phyloP scores from a whole-genome alignment of 371 early-diverging fungal species.

The Rhizomucor pusillus region DNA sequence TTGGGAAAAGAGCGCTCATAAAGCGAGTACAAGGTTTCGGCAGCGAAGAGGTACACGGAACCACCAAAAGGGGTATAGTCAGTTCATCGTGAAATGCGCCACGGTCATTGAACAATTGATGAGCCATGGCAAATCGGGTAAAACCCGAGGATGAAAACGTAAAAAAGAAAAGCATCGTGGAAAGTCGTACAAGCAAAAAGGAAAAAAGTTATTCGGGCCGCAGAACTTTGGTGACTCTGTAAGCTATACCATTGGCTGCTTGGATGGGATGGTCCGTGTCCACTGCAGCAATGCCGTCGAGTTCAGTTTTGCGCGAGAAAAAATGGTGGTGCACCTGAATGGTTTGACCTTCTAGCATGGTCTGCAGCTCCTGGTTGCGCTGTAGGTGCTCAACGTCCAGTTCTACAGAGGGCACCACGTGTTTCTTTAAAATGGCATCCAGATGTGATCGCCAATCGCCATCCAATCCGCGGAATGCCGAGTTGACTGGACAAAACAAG shows the following conservation, averaged over 20 bases:
- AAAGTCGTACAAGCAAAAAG: conserved; percentile 7
- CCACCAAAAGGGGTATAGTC: no score
- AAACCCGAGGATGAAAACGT: conserved; percentile 1
- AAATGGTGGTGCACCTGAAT: conserved; percentile 32
- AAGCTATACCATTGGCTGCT: conserved; percentile 45
- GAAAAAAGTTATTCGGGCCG: conserved; percentile 11
- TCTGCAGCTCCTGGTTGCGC: conserved; percentile 17
- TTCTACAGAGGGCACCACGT: conserved; percentile 32
- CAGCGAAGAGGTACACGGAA: no score
- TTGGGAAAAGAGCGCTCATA: no score
- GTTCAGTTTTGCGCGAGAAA: conserved; percentile 15
- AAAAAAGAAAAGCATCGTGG: background rate
- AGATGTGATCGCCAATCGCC: conserved; percentile 13
- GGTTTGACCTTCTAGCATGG: conserved; percentile 17
- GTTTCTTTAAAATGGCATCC: conserved; percentile 31
- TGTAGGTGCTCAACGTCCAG: conserved; percentile 17
- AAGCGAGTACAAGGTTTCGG: no score
- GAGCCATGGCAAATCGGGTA: conserved; percentile 4
- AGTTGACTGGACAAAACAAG: conserved; percentile 41
- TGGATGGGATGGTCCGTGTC: conserved; percentile 27
- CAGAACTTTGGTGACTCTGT: conserved; percentile 39
- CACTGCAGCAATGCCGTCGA: conserved; percentile 32
- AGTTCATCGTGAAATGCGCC: conserved; percentile 4
- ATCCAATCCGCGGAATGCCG: conserved; percentile 30
- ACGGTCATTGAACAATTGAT: background rate